Conservation (phyloP, 108 stramenopile species). For the Nitzschia sp. region DNA sequence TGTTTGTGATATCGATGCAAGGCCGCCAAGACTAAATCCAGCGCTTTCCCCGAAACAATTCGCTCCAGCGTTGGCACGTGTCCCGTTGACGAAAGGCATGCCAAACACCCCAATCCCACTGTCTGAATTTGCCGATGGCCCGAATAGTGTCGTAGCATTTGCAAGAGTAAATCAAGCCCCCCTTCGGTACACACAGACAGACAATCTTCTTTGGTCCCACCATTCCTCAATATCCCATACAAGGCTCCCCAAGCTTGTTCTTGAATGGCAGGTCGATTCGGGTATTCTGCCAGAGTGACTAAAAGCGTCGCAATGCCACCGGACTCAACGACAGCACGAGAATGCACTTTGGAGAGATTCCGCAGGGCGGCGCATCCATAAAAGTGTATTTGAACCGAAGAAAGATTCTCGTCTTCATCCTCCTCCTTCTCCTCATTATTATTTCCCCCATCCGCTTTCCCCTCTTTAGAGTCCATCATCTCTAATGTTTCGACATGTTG, state of each 20-base stretch:
- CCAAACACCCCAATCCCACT: slow-evolving; percentile 4
- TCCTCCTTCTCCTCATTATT: neutral
- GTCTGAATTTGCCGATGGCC: neutral
- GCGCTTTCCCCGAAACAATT: neutral
- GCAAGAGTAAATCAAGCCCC: neutral
- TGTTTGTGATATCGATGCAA: neutral
- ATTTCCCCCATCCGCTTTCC: neutral
- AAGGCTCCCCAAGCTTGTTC: slow-evolving; percentile 5
- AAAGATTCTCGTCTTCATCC: neutral
- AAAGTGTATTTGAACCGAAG: slow-evolving; percentile 2
- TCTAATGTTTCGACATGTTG: neutral
- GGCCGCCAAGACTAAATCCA: slow-evolving; percentile 4
- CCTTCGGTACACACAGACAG: neutral
- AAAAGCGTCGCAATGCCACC: neutral
- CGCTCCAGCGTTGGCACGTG: neutral
- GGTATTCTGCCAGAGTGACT: neutral
- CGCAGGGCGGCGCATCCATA: neutral
- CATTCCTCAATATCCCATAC: neutral
- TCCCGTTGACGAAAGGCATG: neutral
- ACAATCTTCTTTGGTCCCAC: neutral
- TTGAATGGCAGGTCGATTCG: neutral
- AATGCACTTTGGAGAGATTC: slow-evolving; percentile 2
- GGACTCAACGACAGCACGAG: neutral
- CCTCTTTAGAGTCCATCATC: neutral
- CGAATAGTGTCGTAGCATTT: neutral